phyloP scores from a whole-genome alignment of 768 basidiomycete genomes.

The Termitomyces sp. region DNA sequence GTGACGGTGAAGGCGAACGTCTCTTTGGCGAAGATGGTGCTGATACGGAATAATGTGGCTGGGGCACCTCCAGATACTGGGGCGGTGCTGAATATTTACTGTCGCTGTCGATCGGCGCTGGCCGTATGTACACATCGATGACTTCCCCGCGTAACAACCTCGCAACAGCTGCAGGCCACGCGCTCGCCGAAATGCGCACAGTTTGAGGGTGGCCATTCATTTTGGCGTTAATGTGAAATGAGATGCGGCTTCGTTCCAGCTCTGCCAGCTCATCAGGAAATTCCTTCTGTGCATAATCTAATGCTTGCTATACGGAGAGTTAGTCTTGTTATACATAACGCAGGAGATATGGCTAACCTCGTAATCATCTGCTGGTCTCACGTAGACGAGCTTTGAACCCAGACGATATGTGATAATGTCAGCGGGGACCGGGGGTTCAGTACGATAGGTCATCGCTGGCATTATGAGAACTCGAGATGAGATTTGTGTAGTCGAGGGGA shows the following conservation, averaged over 20 bases:
- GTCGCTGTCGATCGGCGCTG: conserved; percentile 23
- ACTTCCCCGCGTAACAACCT: conserved; percentile 44
- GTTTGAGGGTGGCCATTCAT: conserved; percentile 27
- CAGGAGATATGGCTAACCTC: conserved; percentile 27
- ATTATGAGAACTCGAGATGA: not conserved
- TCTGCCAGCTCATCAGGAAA: conserved; percentile 39
- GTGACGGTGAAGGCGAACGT: conserved; percentile 21
- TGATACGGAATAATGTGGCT: conserved; percentile 19
- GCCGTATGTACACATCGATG: conserved; percentile 39
- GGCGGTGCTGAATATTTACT: conserved; percentile 37
- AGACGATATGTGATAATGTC: conserved; percentile 52
- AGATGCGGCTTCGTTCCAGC: conserved; percentile 36
- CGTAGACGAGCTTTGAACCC: conserved; percentile 44
- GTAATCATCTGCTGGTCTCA: conserved; percentile 40
- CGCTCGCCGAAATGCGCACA: conserved; percentile 49
- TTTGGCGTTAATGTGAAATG: conserved; percentile 36
- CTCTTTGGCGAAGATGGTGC: conserved; percentile 18
- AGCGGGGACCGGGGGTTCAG: conserved; percentile 22
- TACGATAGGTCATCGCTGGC: conserved; percentile 18
- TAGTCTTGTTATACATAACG: not conserved
- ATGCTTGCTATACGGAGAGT: conserved; percentile 37
- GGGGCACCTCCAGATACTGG: conserved; percentile 37
- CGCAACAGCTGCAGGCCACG: conserved; percentile 41
- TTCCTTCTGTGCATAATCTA: conserved; percentile 46
- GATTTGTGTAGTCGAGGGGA: too few species aligned